Conservation (phyloP, 2,329 filamentous ascomycete genomes). For the Ceratocystis albifundus region DNA sequence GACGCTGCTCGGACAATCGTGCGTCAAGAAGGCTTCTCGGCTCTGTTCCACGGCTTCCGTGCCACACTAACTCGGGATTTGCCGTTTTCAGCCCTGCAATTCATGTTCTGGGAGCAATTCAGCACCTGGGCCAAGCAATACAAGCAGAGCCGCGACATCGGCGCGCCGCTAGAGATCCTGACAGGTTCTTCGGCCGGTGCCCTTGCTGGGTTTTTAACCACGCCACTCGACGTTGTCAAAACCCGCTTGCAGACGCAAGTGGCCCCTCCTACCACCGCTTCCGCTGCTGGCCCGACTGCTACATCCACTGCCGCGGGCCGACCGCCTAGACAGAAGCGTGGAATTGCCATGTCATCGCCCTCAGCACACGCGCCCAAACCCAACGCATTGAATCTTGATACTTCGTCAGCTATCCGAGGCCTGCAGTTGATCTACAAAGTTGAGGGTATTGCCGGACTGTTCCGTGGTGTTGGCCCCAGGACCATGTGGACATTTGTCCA, state of each 20-base stretch:
- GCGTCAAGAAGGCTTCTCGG: conserved; percentile 65
- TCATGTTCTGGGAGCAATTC: conserved; percentile 96
- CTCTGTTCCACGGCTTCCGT: conserved; percentile 93
- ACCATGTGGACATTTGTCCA: conserved; percentile 96
- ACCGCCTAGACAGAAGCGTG: conserved; percentile 44
- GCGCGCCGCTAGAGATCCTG: conserved; percentile 69
- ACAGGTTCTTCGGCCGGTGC: conserved; percentile 86
- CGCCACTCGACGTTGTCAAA: conserved; percentile 93
- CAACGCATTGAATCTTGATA: conserved; percentile 69
- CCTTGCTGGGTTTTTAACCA: conserved; percentile 86
- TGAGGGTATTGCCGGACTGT: conserved; percentile 82
- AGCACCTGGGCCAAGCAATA: conserved; percentile 68
- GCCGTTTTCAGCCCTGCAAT: conserved; percentile 90
- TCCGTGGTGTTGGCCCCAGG: conserved; percentile 84
- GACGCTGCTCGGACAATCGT: conserved; percentile 82
- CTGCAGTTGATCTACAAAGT: conserved; percentile 78
- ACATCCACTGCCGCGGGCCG: conserved; percentile 25
- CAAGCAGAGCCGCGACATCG: conserved; percentile 72
- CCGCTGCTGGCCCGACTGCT: conserved; percentile 21
- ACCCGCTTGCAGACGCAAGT: conserved; percentile 92
- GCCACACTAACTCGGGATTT: conserved; percentile 89
- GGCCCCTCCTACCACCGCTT: conserved; percentile 26
- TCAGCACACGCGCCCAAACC: conserved; percentile 71
- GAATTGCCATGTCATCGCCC: conserved; percentile 81
- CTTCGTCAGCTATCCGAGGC: conserved; percentile 77